phyloP scores from a whole-genome alignment of 2,329 filamentous ascomycete species.

The Acarospora socialis region DNA sequence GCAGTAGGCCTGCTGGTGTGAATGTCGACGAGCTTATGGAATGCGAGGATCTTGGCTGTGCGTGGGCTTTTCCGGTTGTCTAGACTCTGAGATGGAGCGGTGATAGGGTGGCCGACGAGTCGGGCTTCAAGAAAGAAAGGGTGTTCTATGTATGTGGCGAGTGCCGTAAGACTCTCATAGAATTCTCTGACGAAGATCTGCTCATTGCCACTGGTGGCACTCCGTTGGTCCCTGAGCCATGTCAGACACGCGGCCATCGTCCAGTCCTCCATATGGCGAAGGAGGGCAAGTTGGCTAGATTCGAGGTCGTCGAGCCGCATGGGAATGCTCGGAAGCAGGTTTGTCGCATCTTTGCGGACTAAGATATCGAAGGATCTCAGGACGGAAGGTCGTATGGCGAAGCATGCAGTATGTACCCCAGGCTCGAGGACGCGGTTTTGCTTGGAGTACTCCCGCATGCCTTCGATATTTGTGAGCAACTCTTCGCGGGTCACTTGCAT shows the following conservation, averaged over 20 bases:
- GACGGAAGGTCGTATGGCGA: slow-evolving; percentile 33
- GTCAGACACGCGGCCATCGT: slow-evolving; percentile 22
- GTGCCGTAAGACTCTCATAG: slow-evolving; percentile 24
- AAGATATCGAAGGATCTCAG: slow-evolving; percentile 48
- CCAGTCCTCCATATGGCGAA: slow-evolving; percentile 28
- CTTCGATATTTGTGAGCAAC: slow-evolving; percentile 45
- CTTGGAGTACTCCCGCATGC: slow-evolving; percentile 44
- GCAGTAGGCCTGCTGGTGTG: slow-evolving; percentile 39
- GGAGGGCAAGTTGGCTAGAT: slow-evolving; percentile 38
- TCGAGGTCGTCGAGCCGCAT: slow-evolving; percentile 40
- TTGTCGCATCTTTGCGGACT: slow-evolving; percentile 39
- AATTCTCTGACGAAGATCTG: slow-evolving; percentile 33
- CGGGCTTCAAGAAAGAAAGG: slow-evolving; percentile 33
- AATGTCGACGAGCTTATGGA: slow-evolving; percentile 48
- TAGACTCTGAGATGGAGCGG: slow-evolving; percentile 27
- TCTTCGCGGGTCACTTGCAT: slow-evolving; percentile 56
- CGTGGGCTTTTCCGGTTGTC: too few species aligned
- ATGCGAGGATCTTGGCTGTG: too few species aligned
- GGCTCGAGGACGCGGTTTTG: slow-evolving; percentile 15
- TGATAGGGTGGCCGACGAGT: slow-evolving; percentile 30
- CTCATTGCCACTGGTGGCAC: slow-evolving; percentile 15
- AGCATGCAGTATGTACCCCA: slow-evolving; percentile 28
- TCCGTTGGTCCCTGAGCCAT: slow-evolving; percentile 20
- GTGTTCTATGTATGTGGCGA: slow-evolving; percentile 32
- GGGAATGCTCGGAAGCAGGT: slow-evolving; percentile 45